Evolutionary conservation across 192 early-diverging fungal genomes (phyloP), one percentile per base, ranked within the genome.

Genomic region (Phycomyces blakesleeanus): DNA sequence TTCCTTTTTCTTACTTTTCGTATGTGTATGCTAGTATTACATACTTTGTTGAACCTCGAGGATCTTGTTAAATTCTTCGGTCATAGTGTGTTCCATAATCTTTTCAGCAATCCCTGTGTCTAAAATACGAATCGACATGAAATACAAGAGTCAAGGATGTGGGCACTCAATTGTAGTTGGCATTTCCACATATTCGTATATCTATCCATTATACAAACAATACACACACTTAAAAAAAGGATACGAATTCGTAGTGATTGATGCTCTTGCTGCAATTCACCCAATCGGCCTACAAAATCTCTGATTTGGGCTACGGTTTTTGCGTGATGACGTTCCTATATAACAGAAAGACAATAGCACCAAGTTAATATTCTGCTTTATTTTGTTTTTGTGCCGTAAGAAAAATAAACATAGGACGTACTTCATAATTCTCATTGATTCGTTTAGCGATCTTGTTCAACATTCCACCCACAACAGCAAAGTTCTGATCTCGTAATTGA

Each of bases 41-140:
- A 68, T 78, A 87, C 90, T 91, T 75, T 98, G 95, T 74, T 98
- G 93, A 11, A 92, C 84, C 65, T 98, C 93, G 22, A 98, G 82
- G 20, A 86, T 75, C 29, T 76, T 64, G 69, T 90, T 88, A 76
- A 98, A 98, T 51, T 93, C 91, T 21, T 82, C 82, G 8, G 90
- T 85, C 55, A 86, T 85, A 2, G 93, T 96, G 66, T 81, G 80
- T 29, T 78, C 83, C 64, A 90, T 82, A 40, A 98, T 86, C 37
- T 91, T 77, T 73, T 98, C 94, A 0, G 93, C 91, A 57, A 89
- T 75, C 9, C 77, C 82, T 25, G 88, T 92, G 42, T 93, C 90
- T 92, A 63, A 10, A 27, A 56, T 42, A 11, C 20, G 26, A 55
- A 27, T 10, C n/a, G n/a, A n/a, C n/a, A n/a, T n/a, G n/a, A n/a